phyloP scores from a whole-genome alignment of 1,284 basidiomycete species.

The Pseudozyma flocculosa region DNA sequence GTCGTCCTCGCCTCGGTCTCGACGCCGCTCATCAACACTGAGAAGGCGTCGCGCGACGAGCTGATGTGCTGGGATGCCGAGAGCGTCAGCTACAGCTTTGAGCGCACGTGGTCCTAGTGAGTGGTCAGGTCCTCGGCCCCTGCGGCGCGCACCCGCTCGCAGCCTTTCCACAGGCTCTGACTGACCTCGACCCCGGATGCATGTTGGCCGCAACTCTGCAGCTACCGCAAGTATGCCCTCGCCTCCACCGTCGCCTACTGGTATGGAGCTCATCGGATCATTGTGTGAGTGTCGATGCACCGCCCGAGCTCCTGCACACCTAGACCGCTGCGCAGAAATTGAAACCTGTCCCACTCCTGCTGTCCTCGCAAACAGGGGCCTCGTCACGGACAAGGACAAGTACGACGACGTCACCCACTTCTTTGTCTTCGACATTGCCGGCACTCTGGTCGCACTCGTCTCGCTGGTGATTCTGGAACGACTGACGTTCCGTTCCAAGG shows the following conservation, averaged over 20 bases:
- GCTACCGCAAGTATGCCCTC: constrained; percentile 33
- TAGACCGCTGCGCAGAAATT: too few species aligned
- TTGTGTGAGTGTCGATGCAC: constrained; percentile 1
- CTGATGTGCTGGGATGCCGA: constrained; percentile 32
- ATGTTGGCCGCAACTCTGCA: too few species aligned
- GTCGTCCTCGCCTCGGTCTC: constrained; percentile 6
- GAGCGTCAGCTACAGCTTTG: constrained; percentile 36
- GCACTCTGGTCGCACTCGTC: constrained; percentile 7
- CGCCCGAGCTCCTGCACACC: too few species aligned
- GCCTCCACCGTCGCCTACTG: constrained; percentile 35
- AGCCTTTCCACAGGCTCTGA: too few species aligned
- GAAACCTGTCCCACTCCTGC: too few species aligned
- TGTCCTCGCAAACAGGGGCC: neutral
- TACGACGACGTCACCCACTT: constrained; percentile 26
- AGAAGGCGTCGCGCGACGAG: constrained; percentile 16
- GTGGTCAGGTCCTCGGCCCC: neutral
- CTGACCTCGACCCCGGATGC: too few species aligned
- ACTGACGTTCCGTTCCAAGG: constrained; percentile 24
- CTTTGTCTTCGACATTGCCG: constrained; percentile 28
- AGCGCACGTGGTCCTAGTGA: constrained; percentile 38
- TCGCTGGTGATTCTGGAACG: constrained; percentile 23
- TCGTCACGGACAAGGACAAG: constrained; percentile 7
- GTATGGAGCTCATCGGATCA: constrained; percentile 36
- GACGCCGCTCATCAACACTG: constrained; percentile 29
- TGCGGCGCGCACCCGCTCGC: too few species aligned